Evolutionary conservation across 371 early-diverging fungal species (phyloP), one percentile per base, ranked within the genome.

Genomic region (Saksenaea vasiformis): DNA sequence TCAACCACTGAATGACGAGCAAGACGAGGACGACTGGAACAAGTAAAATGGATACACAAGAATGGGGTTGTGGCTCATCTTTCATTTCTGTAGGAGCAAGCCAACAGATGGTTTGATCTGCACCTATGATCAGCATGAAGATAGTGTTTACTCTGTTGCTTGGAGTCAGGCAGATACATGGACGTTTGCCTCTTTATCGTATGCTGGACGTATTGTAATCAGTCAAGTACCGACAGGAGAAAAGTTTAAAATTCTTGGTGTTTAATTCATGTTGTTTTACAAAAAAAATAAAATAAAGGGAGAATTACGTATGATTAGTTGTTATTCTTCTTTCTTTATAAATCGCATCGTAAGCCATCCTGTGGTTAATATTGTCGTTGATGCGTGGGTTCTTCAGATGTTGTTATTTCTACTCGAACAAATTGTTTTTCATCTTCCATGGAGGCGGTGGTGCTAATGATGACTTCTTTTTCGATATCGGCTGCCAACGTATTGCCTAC

Each of bases 141-240:
- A 96, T 63, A 91, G 92, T 60, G 95, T 96, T 1, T 95, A 97
- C 67, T 75, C 90, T 4, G 91, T 89, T 2, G 88, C 90, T 17
- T 97, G 98, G 98, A 94, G 94, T 47, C 77, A 78, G 1, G 89
- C 89, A 0, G 95, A 96, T 71, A 94, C 95, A 1, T 97, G 98
- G 98, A 80, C 94, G 22, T 96, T 95, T 81, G 91, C 93, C n/a
- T 94, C 95, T 0, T 69, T 96, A 34, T 96, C 96, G 27, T 93
- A 92, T 69, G 95, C 95, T 66, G 98, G 98, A 1, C 86, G 95
- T 14, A 83, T 95, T 14, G 92, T 95, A 8, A 87, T 97, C 54
- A 94, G 91, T 69, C 80, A 86, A 60, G 97, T 97, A 4, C 98
- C 97, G 0, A 77, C 83, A 26, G 86, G 87, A 9, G 93, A 95